phyloP scores from a whole-genome alignment of 208 protist species.

The Trypanosoma platydactyli region DNA sequence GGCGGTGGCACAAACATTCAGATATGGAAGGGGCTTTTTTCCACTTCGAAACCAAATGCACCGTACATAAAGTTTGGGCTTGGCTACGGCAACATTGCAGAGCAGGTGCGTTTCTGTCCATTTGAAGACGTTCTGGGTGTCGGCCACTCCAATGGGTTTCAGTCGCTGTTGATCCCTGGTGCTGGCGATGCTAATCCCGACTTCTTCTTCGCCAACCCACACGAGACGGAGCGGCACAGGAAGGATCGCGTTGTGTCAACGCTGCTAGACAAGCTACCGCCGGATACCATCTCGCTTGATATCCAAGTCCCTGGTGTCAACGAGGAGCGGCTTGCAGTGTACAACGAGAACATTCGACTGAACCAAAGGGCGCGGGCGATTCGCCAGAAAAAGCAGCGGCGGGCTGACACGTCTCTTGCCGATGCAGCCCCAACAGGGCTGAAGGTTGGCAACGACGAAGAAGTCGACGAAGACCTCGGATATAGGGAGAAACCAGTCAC shows the following conservation, averaged over 20 bases:
- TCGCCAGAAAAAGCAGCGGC: conserved; percentile 83
- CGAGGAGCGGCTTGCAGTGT: conserved; percentile 72
- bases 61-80: conserved; percentile 87
- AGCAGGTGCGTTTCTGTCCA: conserved; percentile 80
- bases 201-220: conserved; percentile 93
- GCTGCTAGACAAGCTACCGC: conserved; percentile 92
- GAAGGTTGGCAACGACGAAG: conserved; percentile 59
- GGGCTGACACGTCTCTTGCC: conserved; percentile 51
- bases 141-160: conserved; percentile 88
- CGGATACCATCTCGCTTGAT: conserved; percentile 91
- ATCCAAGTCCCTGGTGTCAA: conserved; percentile 85
- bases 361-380: conserved; percentile 81
- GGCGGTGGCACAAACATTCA: conserved; percentile 78
- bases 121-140: conserved; percentile 92
- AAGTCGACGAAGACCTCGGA: conserved; percentile 85
- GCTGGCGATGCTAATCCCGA: conserved; percentile 91
- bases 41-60: conserved; percentile 59
- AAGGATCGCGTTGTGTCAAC: conserved; percentile 85
- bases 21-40: conserved; percentile 89
- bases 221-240: conserved; percentile 90
- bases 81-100: conserved; percentile 86
- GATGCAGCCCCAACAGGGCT: conserved; percentile 57
- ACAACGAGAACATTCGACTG: conserved; percentile 81
- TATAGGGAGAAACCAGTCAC: conserved; percentile 77
- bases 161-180: conserved; percentile 86